These are phyloP conservation scores for Lycium ferocissimum DNA, from an alignment of 257 asterid species.

Conservation along the genomic window DNA sequence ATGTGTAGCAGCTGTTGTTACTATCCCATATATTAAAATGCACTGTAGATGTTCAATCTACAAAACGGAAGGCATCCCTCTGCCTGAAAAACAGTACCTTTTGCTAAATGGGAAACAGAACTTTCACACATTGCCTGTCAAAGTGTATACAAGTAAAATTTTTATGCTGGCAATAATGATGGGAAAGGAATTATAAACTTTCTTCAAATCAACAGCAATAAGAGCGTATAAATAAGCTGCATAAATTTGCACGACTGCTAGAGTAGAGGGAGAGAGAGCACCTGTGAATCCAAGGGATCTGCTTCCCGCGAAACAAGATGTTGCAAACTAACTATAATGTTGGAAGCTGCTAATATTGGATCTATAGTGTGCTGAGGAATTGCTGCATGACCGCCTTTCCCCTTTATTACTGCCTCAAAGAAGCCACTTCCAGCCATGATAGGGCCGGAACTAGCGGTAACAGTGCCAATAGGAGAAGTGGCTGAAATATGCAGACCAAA, in stretches of 20 bases:
- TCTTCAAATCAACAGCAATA: neutral
- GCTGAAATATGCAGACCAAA: slow-evolving; percentile 61
- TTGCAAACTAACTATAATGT: slow-evolving; percentile 62
- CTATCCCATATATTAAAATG: too few species aligned
- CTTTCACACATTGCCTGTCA: neutral
- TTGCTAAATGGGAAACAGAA: neutral
- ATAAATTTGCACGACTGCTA: neutral
- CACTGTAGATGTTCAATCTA: too few species aligned
- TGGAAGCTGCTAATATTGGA: slow-evolving; percentile 68
- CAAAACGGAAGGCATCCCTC: neutral
- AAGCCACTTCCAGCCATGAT: slow-evolving; percentile 65
- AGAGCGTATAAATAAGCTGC: neutral
- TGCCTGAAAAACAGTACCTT: neutral
- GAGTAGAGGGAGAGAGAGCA: neutral
- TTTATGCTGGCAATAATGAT: neutral
- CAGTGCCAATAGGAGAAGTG: slow-evolving; percentile 47
- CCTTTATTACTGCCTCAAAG: slow-evolving; percentile 62
- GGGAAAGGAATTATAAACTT: neutral
- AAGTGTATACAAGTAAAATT: neutral
- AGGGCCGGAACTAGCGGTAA: slow-evolving; percentile 56
- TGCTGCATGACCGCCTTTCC: slow-evolving; percentile 83
- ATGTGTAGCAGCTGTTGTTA: neutral
- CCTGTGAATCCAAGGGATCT: slow-evolving; percentile 84
- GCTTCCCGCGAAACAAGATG: slow-evolving; percentile 78
- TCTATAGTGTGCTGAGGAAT: slow-evolving; percentile 66